Conservation (phyloP, 148 eudicot species). For the Silene uniflora region DNA sequence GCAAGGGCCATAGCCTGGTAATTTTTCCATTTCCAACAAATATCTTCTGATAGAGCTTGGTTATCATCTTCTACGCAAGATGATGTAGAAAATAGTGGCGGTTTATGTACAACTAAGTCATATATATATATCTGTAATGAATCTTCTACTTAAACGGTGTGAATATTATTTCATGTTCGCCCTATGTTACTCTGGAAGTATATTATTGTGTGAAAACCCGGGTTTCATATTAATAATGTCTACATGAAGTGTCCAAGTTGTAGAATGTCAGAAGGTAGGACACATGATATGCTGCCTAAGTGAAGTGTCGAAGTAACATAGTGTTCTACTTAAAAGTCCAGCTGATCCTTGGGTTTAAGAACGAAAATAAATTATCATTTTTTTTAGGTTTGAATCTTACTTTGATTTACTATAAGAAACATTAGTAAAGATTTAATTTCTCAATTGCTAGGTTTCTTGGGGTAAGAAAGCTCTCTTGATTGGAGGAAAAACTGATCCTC, state of each 20-base stretch:
- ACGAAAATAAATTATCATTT: too few species aligned
- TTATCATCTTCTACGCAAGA: too few species aligned
- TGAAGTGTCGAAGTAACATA: too few species aligned
- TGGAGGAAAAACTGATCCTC: constrained; percentile 84
- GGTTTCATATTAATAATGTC: too few species aligned
- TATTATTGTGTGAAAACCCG: too few species aligned
- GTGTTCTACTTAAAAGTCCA: neutral
- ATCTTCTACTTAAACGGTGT: neutral
- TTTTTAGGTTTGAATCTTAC: neutral
- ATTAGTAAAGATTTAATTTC: constrained; percentile 9
- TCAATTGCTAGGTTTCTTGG: constrained; percentile 64
- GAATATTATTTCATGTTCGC: neutral
- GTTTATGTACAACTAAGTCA: neutral
- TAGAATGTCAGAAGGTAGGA: too few species aligned
- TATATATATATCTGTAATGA: neutral
- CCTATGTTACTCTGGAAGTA: too few species aligned
- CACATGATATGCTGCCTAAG: too few species aligned
- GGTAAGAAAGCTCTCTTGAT: constrained; percentile 84
- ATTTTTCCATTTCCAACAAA: neutral
- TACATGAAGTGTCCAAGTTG: too few species aligned
- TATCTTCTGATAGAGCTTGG: neutral
- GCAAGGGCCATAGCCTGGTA: constrained; percentile 97
- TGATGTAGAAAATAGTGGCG: too few species aligned
- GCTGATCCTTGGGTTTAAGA: neutral
- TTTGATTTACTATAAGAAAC: neutral